Evolutionary conservation across 139 green algal species (phyloP).

Genomic region (Chlamydomonas asymmetrica): DNA sequence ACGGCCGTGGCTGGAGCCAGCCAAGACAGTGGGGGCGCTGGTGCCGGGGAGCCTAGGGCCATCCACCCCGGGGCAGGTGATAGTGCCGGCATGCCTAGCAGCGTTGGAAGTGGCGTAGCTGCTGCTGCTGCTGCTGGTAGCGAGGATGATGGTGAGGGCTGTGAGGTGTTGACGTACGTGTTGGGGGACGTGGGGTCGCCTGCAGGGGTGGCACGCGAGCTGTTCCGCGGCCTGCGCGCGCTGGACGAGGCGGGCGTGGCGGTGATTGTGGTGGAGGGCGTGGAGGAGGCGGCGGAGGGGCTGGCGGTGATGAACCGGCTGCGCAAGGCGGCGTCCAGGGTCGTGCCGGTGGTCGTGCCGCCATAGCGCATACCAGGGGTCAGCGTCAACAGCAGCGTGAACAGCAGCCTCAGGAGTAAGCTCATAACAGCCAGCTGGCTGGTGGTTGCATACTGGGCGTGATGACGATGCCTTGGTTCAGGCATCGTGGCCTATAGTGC

Average conservation of each 20-base stretch:
- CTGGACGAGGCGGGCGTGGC: slow-evolving; percentile 24
- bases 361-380: too few relatives aligned
- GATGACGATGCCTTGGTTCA: too few relatives aligned
- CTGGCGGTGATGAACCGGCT: slow-evolving; percentile 62
- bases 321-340: slow-evolving; percentile 48
- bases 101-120: too few relatives aligned
- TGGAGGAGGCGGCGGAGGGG: slow-evolving; percentile 36
- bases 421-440: background rate
- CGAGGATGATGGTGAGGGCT: too few relatives aligned
- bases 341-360: slow-evolving; percentile 22
- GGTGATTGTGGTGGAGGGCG: slow-evolving; percentile 44
- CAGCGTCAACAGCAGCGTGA: background rate
- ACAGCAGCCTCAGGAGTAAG: background rate
- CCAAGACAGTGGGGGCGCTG: too few relatives aligned
- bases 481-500: too few relatives aligned
- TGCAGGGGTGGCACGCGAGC: slow-evolving; percentile 32
- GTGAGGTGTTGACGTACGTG: slow-evolving; percentile 33
- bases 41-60: too few relatives aligned
- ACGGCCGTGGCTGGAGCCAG: too few relatives aligned
- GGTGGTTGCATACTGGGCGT: too few relatives aligned
- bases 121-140: too few relatives aligned
- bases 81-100: too few relatives aligned
- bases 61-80: too few relatives aligned
- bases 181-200: slow-evolving; percentile 24
- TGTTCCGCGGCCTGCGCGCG: slow-evolving; percentile 50